phyloP scores from a whole-genome alignment of 371 early-diverging fungal genomes.

The Mortierella sp. region DNA sequence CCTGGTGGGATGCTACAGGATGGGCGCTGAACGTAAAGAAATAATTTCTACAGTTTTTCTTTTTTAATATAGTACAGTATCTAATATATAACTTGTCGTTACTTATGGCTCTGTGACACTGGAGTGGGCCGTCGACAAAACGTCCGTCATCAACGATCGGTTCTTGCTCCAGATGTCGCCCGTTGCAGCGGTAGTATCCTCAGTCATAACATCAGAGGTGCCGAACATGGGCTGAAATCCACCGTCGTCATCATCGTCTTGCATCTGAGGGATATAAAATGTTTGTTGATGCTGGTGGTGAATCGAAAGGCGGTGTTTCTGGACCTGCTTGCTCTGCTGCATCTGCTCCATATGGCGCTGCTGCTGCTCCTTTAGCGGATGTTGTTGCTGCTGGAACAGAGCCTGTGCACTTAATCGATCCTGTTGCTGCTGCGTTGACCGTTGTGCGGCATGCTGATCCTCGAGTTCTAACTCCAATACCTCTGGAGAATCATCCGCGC shows the following conservation, averaged over 20 bases:
- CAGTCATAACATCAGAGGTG: not conserved
- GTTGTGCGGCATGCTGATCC: too few relatives aligned
- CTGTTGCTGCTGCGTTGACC: slow-evolving; percentile 22
- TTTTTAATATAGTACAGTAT: too few relatives aligned
- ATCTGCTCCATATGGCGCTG: slow-evolving; percentile 22
- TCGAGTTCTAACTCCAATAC: slow-evolving; percentile 3
- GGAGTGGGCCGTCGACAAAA: too few relatives aligned
- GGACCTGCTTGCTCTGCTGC: slow-evolving; percentile 16
- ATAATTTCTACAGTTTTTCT: not conserved
- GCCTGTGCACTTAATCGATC: slow-evolving; percentile 27
- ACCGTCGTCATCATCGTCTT: slow-evolving; percentile 40
- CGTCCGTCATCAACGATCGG: too few relatives aligned
- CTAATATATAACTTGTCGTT: too few relatives aligned
- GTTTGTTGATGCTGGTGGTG: slow-evolving; percentile 49
- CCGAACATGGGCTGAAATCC: slow-evolving; percentile 10
- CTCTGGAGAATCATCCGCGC: slow-evolving; percentile 30
- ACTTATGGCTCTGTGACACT: too few relatives aligned
- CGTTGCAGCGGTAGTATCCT: too few relatives aligned
- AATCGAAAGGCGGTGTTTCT: slow-evolving; percentile 32
- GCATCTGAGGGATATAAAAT: slow-evolving; percentile 48
- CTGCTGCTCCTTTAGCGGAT: slow-evolving; percentile 22
- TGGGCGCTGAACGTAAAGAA: slow-evolving; percentile 21
- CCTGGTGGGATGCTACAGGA: slow-evolving; percentile 37
- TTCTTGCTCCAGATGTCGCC: too few relatives aligned
- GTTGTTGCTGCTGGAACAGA: slow-evolving; percentile 44